These are phyloP conservation scores for Aureobasidium mangrovei DNA, from an alignment of 2,329 filamentous ascomycete species.

Conservation along the genomic window DNA sequence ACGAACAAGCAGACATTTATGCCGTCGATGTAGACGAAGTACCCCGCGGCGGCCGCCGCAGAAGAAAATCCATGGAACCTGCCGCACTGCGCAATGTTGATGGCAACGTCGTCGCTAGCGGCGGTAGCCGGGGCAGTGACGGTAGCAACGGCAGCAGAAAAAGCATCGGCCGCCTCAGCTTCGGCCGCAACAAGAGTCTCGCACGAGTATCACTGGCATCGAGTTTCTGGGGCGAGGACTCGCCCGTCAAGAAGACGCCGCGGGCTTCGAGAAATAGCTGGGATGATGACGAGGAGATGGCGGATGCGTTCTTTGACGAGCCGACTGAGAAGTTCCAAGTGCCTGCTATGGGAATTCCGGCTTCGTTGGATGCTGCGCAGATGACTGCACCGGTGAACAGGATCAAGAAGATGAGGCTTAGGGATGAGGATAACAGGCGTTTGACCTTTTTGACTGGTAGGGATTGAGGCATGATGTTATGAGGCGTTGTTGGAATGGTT, in stretches of 20 bases:
- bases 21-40: slow-evolving; percentile 27
- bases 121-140: slow-evolving; percentile 21
- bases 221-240: slow-evolving; percentile 15
- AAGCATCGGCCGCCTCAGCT: slow-evolving; percentile 1
- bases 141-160: slow-evolving; percentile 24
- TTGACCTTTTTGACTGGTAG: slow-evolving; percentile 22
- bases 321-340: slow-evolving; percentile 19
- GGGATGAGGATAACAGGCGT: slow-evolving; percentile 21
- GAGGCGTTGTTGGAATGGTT: neutral
- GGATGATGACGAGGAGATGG: slow-evolving; percentile 21
- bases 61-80: slow-evolving; percentile 31
- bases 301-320: slow-evolving; percentile 19
- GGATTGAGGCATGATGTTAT: slow-evolving; percentile 5
- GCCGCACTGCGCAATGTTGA: slow-evolving; percentile 23
- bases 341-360: slow-evolving; percentile 20
- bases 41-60: slow-evolving; percentile 22
- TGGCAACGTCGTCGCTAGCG: slow-evolving; percentile 24
- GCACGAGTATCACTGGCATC: slow-evolving; percentile 17
- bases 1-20: slow-evolving; percentile 27
- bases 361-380: slow-evolving; percentile 21
- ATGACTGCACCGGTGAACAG: slow-evolving; percentile 29
- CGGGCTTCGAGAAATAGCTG: slow-evolving; percentile 8
- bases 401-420: slow-evolving; percentile 25
- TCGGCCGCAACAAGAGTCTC: slow-evolving; percentile 15
- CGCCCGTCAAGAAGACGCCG: slow-evolving; percentile 14